These are phyloP conservation scores for Acacia concinna DNA, from an alignment of 331 rosid species.

Conservation along the genomic window DNA sequence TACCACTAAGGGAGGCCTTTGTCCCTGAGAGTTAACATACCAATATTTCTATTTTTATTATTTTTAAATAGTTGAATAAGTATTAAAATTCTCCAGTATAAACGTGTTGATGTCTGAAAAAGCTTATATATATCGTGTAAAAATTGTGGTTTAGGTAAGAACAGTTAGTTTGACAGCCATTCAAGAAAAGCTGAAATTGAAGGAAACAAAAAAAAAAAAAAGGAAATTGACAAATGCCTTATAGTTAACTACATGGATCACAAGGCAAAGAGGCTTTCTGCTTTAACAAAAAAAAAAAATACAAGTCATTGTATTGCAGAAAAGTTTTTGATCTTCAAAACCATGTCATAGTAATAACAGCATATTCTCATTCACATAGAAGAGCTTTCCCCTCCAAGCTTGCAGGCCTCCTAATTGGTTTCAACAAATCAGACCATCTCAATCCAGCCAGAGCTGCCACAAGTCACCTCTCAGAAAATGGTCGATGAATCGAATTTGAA, in stretches of 20 bases:
- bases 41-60: background rate
- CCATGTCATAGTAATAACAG: background rate
- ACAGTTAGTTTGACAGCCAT: background rate
- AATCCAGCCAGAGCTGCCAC: background rate
- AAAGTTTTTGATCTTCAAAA: background rate
- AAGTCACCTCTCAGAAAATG: background rate
- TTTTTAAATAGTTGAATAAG: background rate
- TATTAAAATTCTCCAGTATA: background rate
- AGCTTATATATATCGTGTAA: background rate
- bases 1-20: background rate
- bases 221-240: background rate
- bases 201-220: background rate
- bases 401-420: background rate
- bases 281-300: background rate
- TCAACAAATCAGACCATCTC: background rate
- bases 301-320: background rate
- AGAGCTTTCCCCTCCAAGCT: background rate
- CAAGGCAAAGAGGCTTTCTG: background rate
- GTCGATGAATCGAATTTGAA: background rate
- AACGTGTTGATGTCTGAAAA: background rate
- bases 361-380: background rate
- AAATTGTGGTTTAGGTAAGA: background rate
- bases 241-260: background rate
- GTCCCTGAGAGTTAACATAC: background rate
- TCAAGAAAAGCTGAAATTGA: background rate